phyloP scores from a whole-genome alignment of 305 asterid genomes.

The Withania somnifera region DNA sequence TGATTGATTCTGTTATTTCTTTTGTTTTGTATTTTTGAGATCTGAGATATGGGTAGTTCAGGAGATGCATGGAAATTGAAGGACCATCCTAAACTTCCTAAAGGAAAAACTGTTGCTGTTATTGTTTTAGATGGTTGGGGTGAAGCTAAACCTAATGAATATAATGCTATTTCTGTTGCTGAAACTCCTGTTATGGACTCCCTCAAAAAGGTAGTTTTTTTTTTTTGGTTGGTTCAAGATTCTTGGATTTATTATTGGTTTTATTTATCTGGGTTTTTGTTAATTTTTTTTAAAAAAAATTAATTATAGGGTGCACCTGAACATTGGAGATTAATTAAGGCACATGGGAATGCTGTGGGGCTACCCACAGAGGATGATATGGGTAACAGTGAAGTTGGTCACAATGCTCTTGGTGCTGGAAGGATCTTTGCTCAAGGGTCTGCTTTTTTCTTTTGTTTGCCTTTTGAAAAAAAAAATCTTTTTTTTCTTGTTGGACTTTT shows the following conservation, averaged over 20 bases:
- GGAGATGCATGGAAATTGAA: constrained; percentile 73
- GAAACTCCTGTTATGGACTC: constrained; percentile 95
- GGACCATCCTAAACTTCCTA: constrained; percentile 75
- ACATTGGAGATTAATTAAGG: constrained; percentile 82
- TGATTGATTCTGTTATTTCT: background rate
- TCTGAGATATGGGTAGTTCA: constrained; percentile 57
- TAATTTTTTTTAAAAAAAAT: background rate
- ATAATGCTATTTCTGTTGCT: constrained; percentile 78
- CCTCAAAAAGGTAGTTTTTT: constrained; percentile 43
- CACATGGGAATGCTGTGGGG: constrained; percentile 90
- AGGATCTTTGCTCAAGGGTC: constrained; percentile 93
- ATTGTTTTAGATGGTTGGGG: constrained; percentile 97
- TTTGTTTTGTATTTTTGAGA: background rate
- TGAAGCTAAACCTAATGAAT: constrained; percentile 64
- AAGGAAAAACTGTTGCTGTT: constrained; percentile 66
- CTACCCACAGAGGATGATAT: constrained; percentile 91
- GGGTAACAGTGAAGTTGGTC: constrained; percentile 99
- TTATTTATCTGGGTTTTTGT: background rate
- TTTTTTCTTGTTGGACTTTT: background rate
- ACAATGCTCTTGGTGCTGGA: constrained; percentile 98
- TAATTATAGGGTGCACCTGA: constrained; percentile 72
- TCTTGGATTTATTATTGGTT: background rate
- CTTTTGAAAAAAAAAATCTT: background rate
- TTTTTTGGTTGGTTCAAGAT: background rate
- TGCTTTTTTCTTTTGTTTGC: background rate